These are phyloP conservation scores for Naganishia friedmannii DNA, from an alignment of 768 basidiomycete species.

Conservation along the genomic window DNA sequence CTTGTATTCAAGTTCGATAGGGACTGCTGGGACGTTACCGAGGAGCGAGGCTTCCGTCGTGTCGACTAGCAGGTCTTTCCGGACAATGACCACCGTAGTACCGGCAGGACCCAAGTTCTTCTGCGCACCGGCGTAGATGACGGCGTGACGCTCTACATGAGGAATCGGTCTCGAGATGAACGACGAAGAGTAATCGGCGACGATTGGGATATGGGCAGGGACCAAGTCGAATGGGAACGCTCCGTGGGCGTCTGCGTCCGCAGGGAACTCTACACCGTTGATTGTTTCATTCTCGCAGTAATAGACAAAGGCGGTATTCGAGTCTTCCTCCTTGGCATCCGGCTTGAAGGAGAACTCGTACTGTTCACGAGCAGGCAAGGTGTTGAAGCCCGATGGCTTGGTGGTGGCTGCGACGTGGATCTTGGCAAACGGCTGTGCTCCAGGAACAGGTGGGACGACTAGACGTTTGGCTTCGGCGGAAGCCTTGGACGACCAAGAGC, in stretches of 20 bases:
- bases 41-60: slow-evolving; percentile 72
- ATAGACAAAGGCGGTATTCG: slow-evolving; percentile 69
- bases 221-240: slow-evolving; percentile 82
- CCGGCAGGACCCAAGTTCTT: slow-evolving; percentile 97
- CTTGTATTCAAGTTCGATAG: slow-evolving; percentile 77
- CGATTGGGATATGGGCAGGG: slow-evolving; percentile 66
- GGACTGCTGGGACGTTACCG: slow-evolving; percentile 68
- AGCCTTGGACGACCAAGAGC: slow-evolving; percentile 87
- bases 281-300: slow-evolving; percentile 99
- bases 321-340: slow-evolving; percentile 56
- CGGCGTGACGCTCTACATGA: slow-evolving; percentile 78
- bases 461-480: slow-evolving; percentile 75
- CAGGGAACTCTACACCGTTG: slow-evolving; percentile 83
- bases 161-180: slow-evolving; percentile 95
- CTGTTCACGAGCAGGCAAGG: slow-evolving; percentile 68
- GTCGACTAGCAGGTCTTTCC: slow-evolving; percentile 90
- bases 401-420: slow-evolving; percentile 65
- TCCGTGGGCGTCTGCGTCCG: slow-evolving; percentile 58
- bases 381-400: slow-evolving; percentile 65
- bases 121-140: slow-evolving; percentile 95
- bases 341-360: slow-evolving; percentile 65
- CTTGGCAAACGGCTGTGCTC: slow-evolving; percentile 50
- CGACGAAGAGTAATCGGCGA: slow-evolving; percentile 91
- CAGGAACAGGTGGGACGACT: slow-evolving; percentile 50
- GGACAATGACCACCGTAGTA: slow-evolving; percentile 84